These are phyloP conservation scores for Saccharomycopsis phalli DNA, from an alignment of 1,139 yeast species.

Conservation along the genomic window DNA sequence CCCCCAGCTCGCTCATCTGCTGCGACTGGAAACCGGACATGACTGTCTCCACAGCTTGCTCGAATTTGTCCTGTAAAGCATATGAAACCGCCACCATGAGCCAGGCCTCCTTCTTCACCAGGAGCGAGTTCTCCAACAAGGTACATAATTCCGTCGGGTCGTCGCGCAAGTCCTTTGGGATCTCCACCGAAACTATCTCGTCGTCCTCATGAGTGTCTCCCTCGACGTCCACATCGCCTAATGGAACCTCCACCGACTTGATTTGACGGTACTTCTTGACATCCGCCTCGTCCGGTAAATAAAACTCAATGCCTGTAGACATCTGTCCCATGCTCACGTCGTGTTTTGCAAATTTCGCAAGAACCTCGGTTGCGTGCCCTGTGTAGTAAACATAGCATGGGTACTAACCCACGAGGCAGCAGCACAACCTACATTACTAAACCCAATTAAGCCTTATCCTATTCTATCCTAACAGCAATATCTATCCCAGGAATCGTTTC, in stretches of 20 bases:
- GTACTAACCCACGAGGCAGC: too few species aligned
- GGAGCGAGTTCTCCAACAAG: conserved; percentile 63
- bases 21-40: conserved; percentile 47
- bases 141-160: conserved; percentile 77
- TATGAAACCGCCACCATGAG: conserved; percentile 74
- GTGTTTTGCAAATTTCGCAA: too few species aligned
- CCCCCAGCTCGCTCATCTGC: conserved; percentile 36
- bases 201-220: conserved; percentile 32
- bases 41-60: conserved; percentile 59
- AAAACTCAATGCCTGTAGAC: not conserved
- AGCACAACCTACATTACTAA: too few species aligned
- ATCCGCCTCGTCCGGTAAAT: conserved; percentile 5
- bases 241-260: conserved; percentile 49
- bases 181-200: conserved; percentile 63
- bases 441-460: too few species aligned
- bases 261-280: conserved; percentile 15
- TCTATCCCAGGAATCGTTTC: conserved; percentile 16
- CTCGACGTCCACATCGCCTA: conserved; percentile 31
- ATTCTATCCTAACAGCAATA: conserved; percentile 6
- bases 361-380: too few species aligned
- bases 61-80: conserved; percentile 47
- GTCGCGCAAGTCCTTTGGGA: conserved; percentile 70
- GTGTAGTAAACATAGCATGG: too few species aligned
- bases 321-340: too few species aligned
- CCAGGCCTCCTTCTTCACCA: conserved; percentile 75